phyloP scores from a whole-genome alignment of 2,329 filamentous ascomycete species.

The Fusarium sp. region DNA sequence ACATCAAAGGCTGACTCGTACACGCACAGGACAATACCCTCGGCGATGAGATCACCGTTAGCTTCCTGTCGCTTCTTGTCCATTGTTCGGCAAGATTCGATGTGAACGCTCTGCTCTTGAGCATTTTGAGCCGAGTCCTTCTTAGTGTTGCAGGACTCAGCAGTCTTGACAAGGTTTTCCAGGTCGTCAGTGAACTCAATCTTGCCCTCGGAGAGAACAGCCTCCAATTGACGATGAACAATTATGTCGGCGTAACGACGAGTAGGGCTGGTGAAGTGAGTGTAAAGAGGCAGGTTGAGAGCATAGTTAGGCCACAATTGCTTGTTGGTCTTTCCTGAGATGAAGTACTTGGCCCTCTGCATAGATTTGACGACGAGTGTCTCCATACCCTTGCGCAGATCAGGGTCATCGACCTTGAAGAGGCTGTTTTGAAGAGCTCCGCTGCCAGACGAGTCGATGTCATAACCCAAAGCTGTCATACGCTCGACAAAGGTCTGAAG shows the following conservation, averaged over 20 bases:
- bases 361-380: slow-evolving; percentile 94
- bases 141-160: slow-evolving; percentile 97
- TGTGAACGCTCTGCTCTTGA: slow-evolving; percentile 98
- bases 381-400: slow-evolving; percentile 97
- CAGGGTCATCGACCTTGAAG: slow-evolving; percentile 89
- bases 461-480: slow-evolving; percentile 90
- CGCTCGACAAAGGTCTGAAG: slow-evolving; percentile 91
- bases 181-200: slow-evolving; percentile 90
- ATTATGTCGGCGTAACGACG: slow-evolving; percentile 95
- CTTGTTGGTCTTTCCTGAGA: slow-evolving; percentile 81
- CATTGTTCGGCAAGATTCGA: slow-evolving; percentile 96
- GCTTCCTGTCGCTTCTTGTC: slow-evolving; percentile 88
- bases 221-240: slow-evolving; percentile 93
- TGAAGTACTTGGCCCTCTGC: slow-evolving; percentile 95
- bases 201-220: slow-evolving; percentile 82
- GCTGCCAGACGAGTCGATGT: slow-evolving; percentile 89
- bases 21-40: slow-evolving; percentile 95
- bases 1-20: slow-evolving; percentile 99
- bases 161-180: slow-evolving; percentile 88
- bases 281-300: slow-evolving; percentile 92
- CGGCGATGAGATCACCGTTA: slow-evolving; percentile 91
- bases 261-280: slow-evolving; percentile 95
- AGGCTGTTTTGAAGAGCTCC: slow-evolving; percentile 93
- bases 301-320: slow-evolving; percentile 89
- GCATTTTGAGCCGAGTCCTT: slow-evolving; percentile 98